Percentiles rank a stretch among this genome's conserved stretches.
These are phyloP conservation scores for Phaffia rhodozyma DNA, from an alignment of 1,284 basidiomycete genomes.

Conservation along the genomic window DNA sequence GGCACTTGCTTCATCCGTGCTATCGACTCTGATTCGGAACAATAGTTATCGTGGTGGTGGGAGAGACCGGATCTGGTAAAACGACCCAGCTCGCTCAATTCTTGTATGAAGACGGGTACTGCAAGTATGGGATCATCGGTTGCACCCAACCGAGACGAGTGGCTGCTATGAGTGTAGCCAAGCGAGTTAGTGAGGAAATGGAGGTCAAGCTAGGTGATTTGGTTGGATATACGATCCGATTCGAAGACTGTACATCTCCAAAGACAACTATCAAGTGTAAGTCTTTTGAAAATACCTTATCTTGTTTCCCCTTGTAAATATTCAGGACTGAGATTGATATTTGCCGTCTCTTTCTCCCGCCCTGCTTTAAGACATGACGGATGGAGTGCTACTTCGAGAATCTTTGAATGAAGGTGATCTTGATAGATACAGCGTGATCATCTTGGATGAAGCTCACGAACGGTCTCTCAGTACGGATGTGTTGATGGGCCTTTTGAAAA, in stretches of 20 bases:
- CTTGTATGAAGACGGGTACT: constrained; percentile 91
- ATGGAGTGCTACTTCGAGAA: constrained; percentile 89
- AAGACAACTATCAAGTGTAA: constrained; percentile 91
- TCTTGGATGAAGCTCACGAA: constrained; percentile 95
- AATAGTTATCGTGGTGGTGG: constrained; percentile 78
- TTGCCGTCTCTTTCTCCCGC: constrained; percentile 22
- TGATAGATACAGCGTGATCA: constrained; percentile 88
- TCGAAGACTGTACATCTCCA: constrained; percentile 86
- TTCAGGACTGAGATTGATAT: constrained; percentile 1
- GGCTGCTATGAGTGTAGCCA: constrained; percentile 96
- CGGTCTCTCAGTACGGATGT: constrained; percentile 92
- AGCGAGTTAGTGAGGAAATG: constrained; percentile 93
- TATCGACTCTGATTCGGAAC: background rate
- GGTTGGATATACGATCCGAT: constrained; percentile 95
- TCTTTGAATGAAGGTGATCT: constrained; percentile 91
- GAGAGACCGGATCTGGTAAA: constrained; percentile 92
- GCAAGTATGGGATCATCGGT: constrained; percentile 72
- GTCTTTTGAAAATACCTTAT: constrained; percentile 24
- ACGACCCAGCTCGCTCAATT: constrained; percentile 88
- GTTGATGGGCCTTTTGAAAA: constrained; percentile 84
- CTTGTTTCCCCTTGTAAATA: background rate
- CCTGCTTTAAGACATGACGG: constrained; percentile 71
- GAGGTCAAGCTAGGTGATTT: constrained; percentile 69
- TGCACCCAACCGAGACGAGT: constrained; percentile 96
- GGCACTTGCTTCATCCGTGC: background rate